phyloP scores from a whole-genome alignment of 331 rosid species.

The Ulmus americana region DNA sequence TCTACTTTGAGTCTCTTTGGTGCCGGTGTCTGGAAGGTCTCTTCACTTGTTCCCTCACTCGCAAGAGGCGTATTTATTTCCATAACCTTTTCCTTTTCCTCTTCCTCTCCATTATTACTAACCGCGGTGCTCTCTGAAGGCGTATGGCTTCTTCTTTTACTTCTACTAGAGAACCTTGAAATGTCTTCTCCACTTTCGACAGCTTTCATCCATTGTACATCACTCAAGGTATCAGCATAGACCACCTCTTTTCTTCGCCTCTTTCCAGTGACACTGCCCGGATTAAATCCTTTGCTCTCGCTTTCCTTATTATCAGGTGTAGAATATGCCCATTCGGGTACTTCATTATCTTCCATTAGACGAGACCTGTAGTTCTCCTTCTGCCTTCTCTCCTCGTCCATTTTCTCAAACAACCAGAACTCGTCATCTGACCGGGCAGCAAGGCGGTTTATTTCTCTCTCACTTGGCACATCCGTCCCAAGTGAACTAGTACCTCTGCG shows the following conservation, averaged over 20 bases:
- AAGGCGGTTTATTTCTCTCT: slow-evolving; percentile 97
- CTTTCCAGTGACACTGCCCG: slow-evolving; percentile 49
- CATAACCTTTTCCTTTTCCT: slow-evolving; percentile 38
- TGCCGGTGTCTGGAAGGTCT: slow-evolving; percentile 38
- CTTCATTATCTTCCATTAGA: slow-evolving; percentile 93
- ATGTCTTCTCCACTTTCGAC: slow-evolving; percentile 84
- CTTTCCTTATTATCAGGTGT: slow-evolving; percentile 49
- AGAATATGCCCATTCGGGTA: slow-evolving; percentile 97
- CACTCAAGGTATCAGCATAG: slow-evolving; percentile 81
- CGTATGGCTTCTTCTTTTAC: slow-evolving; percentile 46
- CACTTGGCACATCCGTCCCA: slow-evolving; percentile 95
- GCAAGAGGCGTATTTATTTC: slow-evolving; percentile 29
- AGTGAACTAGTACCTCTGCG: slow-evolving; percentile 94
- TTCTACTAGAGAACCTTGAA: slow-evolving; percentile 44
- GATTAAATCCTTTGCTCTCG: slow-evolving; percentile 36
- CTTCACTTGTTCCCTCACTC: slow-evolving; percentile 59
- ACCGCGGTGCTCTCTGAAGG: slow-evolving; percentile 47
- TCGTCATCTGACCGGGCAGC: slow-evolving; percentile 95
- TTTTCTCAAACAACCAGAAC: slow-evolving; percentile 90
- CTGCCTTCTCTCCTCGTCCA: slow-evolving; percentile 94
- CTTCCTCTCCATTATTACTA: slow-evolving; percentile 25
- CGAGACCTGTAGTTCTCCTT: slow-evolving; percentile 91
- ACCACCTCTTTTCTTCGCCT: slow-evolving; percentile 80
- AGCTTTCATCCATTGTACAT: slow-evolving; percentile 86
- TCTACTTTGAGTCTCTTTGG: slow-evolving; percentile 57